Base-by-base conservation (phyloP, 2,329 filamentous ascomycete species). In the Phialocephala sp. region DNA sequence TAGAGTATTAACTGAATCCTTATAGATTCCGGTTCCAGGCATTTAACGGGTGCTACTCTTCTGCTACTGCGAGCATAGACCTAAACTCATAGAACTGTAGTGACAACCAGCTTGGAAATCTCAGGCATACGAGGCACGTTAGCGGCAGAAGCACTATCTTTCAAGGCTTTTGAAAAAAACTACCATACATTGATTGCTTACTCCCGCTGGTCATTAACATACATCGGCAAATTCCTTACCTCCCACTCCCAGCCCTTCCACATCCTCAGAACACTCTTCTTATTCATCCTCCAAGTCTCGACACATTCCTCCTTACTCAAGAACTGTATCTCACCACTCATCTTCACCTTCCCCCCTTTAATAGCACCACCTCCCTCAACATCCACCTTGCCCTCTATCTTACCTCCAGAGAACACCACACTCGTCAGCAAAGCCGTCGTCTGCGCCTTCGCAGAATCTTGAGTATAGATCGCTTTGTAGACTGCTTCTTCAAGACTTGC, bases 401-500 rank as follows among this genome's bases (percentile, higher is more conserved):
- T 41, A 2, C 37, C 37, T n/a, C 43, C 39, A 22, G 15, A n/a
- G 45, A 55, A 54, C n/a, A 60, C 60, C 27, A 32, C 43, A 6
- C 66, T 64, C 59, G 70, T 55, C 4, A 65, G 68, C 67, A 80
- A 64, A 2, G 80, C 77, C 18, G 75, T 74, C 1, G 77, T 78
- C 69, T 81, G 80, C 11, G 80, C 75, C 5, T 71, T 69, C 1
- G 81, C 81, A 67, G 81, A 81, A 65, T 76, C 74, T 64, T 76
- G 72, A 0, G 81, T 81, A 65, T 82, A 82, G 2, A 83, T 70
- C 4, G 79, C 77, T n/a, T 77, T 72, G 58, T 77, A 76, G 2
- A 82, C 79, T 2, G 73, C 78, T 32, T 76, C 73, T 68, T 80
- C 73, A 22, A 83, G 77, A 61, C 69, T 74, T 0, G 68, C 60